These are phyloP conservation scores for Trichosporon faecale DNA, from an alignment of 1,284 basidiomycete genomes.

Conservation along the genomic window DNA sequence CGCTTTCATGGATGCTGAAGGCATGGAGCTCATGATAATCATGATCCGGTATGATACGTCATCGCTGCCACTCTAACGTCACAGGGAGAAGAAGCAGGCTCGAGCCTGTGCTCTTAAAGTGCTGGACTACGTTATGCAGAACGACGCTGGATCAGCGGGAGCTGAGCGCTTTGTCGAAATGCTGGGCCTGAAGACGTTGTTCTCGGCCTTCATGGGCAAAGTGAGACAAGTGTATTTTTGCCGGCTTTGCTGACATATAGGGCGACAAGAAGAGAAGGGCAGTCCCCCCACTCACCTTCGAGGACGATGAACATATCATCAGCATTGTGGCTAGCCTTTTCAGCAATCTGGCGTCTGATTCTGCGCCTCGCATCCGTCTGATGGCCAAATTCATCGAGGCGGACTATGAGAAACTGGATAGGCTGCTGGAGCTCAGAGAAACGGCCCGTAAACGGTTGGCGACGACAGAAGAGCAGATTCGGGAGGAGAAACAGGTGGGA, in stretches of 20 bases:
- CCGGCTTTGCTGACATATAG: conserved; percentile 20
- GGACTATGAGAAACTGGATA: conserved; percentile 88
- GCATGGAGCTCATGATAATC: conserved; percentile 92
- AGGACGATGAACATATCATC: conserved; percentile 82
- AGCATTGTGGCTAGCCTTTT: conserved; percentile 85
- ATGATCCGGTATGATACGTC: conserved; percentile 74
- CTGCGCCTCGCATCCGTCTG: conserved; percentile 72
- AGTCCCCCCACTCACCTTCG: conserved; percentile 61
- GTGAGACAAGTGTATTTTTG: conserved; percentile 53
- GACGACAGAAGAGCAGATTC: conserved; percentile 63
- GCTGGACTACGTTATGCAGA: conserved; percentile 85
- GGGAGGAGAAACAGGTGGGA: conserved; percentile 63
- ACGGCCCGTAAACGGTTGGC: conserved; percentile 62
- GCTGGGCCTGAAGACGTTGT: conserved; percentile 81
- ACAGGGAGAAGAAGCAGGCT: conserved; percentile 75
- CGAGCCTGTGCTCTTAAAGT: conserved; percentile 81
- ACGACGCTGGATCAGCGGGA: conserved; percentile 65
- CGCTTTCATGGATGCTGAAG: conserved; percentile 84
- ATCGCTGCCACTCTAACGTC: neutral
- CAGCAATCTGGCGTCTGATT: conserved; percentile 83
- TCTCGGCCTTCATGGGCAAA: conserved; percentile 90
- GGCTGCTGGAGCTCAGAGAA: conserved; percentile 82
- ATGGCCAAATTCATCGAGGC: conserved; percentile 90
- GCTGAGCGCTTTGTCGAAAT: conserved; percentile 86
- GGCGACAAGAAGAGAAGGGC: conserved; percentile 60